A percentile compares a stretch with the other conserved stretches of the same genome.
These are phyloP conservation scores for Gamsiella multidivaricata DNA, from an alignment of 192 early-diverging fungal genomes.

Conservation along the genomic window DNA sequence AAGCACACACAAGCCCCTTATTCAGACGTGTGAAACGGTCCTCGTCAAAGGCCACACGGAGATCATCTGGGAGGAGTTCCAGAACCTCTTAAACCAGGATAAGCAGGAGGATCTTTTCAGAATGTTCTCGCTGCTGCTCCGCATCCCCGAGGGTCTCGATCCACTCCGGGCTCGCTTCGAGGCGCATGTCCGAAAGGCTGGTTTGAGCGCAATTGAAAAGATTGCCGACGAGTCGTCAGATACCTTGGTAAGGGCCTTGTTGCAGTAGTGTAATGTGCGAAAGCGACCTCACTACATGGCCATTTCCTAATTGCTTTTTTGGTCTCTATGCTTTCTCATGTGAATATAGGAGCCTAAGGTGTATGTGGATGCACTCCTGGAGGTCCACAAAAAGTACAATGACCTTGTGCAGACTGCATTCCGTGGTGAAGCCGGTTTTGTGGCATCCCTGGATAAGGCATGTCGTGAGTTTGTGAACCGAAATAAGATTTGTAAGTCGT, in stretches of 20 bases:
- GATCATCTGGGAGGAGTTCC: slow-evolving; percentile 90
- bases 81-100: slow-evolving; percentile 86
- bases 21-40: slow-evolving; percentile 84
- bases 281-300: too few species aligned
- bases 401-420: slow-evolving; percentile 84
- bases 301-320: too few species aligned
- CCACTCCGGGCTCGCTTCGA: slow-evolving; percentile 83
- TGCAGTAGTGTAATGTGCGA: too few species aligned
- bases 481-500: slow-evolving; percentile 81
- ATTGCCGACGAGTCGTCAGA: slow-evolving; percentile 72
- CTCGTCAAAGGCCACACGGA: slow-evolving; percentile 88
- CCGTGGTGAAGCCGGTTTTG: slow-evolving; percentile 86
- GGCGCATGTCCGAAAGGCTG: slow-evolving; percentile 81
- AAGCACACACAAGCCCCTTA: slow-evolving; percentile 80
- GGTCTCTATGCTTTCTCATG: too few species aligned
- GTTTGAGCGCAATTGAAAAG: slow-evolving; percentile 81
- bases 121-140: slow-evolving; percentile 85
- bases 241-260: slow-evolving; percentile 60
- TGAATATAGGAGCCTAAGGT: slow-evolving; percentile 81
- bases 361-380: slow-evolving; percentile 89
- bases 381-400: slow-evolving; percentile 89
- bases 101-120: slow-evolving; percentile 89
- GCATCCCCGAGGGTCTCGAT: slow-evolving; percentile 86
- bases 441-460: slow-evolving; percentile 91
- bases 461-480: slow-evolving; percentile 95